Evolutionary conservation across 257 asterid species (phyloP), one percentile per base, ranked within the genome.

Genomic region (Solanum microdontum): DNA sequence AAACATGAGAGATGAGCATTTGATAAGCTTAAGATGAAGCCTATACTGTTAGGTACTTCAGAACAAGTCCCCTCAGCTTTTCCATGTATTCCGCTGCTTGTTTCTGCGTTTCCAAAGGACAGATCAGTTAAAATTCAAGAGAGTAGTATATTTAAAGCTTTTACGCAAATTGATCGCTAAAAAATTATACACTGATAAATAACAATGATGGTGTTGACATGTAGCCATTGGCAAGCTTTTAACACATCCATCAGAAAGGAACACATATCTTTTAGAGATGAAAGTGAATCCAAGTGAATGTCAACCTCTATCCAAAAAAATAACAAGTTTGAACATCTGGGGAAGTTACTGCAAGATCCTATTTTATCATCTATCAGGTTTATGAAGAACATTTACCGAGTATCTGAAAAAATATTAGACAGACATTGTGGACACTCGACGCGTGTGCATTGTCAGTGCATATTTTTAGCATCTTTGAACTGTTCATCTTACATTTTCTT

Each of bases 31-130:
- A n/a, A 74, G 83, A 66, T 36, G 69, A 32, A 55, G 12, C n/a
- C 93, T 91, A 94, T 60, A 93, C 93, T 4, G 98, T 94, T 72
- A 96, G 87, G 87, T 96, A 96, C 94, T 96, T 96, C 72, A 96
- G 91, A 93, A 96, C 93, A 30, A 91, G 89, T 76, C 93, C 91
- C 7, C 99, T 95, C 84, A 96, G 90, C 94, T 95, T 96, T 89
- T 93, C 92, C 99, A 96, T 96, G 83, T 92, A 94, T 26, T 93
- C 95, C 30, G 98, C 99, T 30, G 94, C 98, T 90, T 93, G 94
- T 83, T 86, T 89, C 99, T 96, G 95, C 91, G 88, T 30, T 73
- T 87, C 36, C 87, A 62, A 75, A 34, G 24, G n/a, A 45, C 30
- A 70, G 19, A 48, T 2, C 13, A 76, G 40, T 73, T 60, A 70